These are phyloP conservation scores for Zalaria obscura DNA, from an alignment of 2,329 filamentous ascomycete species.

Conservation along the genomic window DNA sequence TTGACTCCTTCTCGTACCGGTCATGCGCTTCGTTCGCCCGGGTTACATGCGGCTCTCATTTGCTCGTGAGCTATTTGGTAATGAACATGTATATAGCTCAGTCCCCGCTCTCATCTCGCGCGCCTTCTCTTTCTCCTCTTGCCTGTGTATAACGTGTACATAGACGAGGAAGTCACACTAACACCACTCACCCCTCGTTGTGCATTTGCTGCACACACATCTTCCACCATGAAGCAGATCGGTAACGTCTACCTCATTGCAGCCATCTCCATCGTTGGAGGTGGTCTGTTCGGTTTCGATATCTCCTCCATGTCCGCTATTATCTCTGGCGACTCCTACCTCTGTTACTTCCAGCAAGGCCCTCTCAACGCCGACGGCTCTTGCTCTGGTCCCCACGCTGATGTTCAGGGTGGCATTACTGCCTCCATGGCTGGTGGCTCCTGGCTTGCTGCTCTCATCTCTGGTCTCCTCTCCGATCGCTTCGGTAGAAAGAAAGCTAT, in stretches of 20 bases:
- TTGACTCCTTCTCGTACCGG: too few species aligned
- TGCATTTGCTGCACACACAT: too few species aligned
- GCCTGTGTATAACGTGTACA: too few species aligned
- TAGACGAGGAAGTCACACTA: too few species aligned
- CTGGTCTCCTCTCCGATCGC: slow-evolving; percentile 44
- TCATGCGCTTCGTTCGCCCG: too few species aligned
- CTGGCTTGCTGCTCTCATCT: slow-evolving; percentile 48
- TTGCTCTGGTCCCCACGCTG: slow-evolving; percentile 38
- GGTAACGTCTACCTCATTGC: slow-evolving; percentile 46
- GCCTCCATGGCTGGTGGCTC: slow-evolving; percentile 60
- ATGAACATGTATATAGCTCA: too few species aligned
- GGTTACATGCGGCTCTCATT: too few species aligned
- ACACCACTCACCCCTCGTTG: too few species aligned
- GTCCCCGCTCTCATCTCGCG: too few species aligned
- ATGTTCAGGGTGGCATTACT: slow-evolving; percentile 54
- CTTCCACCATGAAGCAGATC: slow-evolving; percentile 19
- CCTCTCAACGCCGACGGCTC: slow-evolving; percentile 20
- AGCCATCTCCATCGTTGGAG: slow-evolving; percentile 46
- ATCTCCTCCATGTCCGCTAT: slow-evolving; percentile 56
- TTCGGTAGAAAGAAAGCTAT: slow-evolving; percentile 40
- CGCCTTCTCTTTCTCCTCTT: too few species aligned
- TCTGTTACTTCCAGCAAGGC: slow-evolving; percentile 54
- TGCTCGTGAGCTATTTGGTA: too few species aligned
- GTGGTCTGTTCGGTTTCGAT: slow-evolving; percentile 46
- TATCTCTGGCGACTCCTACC: slow-evolving; percentile 54